Evolutionary conservation across 139 green algal species (phyloP).

Genomic region (Pedinophyceae sp.): DNA sequence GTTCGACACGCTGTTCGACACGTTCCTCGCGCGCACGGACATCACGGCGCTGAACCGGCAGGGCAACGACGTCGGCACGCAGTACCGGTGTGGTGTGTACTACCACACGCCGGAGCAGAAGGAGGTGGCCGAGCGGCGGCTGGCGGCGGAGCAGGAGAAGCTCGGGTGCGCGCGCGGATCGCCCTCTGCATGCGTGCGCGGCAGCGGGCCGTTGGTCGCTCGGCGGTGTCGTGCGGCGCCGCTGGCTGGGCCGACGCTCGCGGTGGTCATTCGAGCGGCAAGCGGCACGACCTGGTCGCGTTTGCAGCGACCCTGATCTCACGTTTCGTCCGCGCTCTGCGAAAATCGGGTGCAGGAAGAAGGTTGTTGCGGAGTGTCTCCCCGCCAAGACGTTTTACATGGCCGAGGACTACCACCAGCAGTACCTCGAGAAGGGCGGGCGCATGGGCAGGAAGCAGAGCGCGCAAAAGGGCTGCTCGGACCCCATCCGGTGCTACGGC

Average conservation of each 20-base stretch:
- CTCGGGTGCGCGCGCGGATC: too few relatives aligned
- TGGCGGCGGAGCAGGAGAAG: slow-evolving; percentile 29
- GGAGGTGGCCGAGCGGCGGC: slow-evolving; percentile 11
- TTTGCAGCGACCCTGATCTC: neutral
- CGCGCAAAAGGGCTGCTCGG: slow-evolving; percentile 47
- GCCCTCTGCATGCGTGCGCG: too few relatives aligned
- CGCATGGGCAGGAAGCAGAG: slow-evolving; percentile 39
- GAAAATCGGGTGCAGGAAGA: slow-evolving; percentile 27
- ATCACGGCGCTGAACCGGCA: slow-evolving; percentile 60
- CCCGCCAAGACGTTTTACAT: slow-evolving; percentile 31
- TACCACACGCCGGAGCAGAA: slow-evolving; percentile 47
- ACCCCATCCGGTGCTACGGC: slow-evolving; percentile 66
- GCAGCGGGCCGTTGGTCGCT: too few relatives aligned
- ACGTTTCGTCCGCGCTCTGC: too few relatives aligned
- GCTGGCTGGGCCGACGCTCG: too few relatives aligned
- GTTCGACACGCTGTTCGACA: slow-evolving; percentile 49
- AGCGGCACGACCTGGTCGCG: neutral
- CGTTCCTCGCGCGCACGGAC: slow-evolving; percentile 52
- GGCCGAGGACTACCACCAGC: slow-evolving; percentile 36
- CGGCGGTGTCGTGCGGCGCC: too few relatives aligned
- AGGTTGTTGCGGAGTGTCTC: slow-evolving; percentile 40
- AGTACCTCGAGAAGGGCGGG: slow-evolving; percentile 54
- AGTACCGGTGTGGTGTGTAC: slow-evolving; percentile 66
- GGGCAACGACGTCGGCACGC: slow-evolving; percentile 49
- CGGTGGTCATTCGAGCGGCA: slow-evolving; percentile 11